Base-by-base conservation (phyloP, 78 protist genomes). In the Parvularia atlantis region DNA sequence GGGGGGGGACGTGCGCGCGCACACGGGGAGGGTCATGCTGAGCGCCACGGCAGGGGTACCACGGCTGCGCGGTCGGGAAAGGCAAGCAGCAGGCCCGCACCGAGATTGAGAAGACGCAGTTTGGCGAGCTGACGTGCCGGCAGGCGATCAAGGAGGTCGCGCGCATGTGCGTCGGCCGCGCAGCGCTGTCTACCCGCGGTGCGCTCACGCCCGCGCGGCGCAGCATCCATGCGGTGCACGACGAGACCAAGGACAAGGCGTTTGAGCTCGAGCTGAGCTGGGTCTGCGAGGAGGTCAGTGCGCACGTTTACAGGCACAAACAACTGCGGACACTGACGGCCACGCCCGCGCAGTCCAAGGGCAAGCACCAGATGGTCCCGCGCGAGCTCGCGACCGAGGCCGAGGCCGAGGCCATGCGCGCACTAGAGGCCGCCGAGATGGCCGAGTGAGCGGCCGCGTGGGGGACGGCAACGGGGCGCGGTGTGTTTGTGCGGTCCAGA, bases 261-360 rank as follows among this genome's bases (percentile, higher is more conserved):
- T 85, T 89, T 52, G 93, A 91, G 73, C 73, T 96, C 17, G 99
- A 96, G 76, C 35, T 96, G 57, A 63, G 88, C 30, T 94, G 96
- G 96, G 91, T 92, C 58, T 73, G 93, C 68, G 75, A 79, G 20
- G 87, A 80, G 44, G 36, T 77, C 40, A 69, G 24, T 7, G 50
- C 50, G 24, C 50, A n/a, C n/a, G n/a, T n/a, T n/a, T n/a, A n/a
- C n/a, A n/a, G n/a, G n/a, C n/a, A n/a, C n/a, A n/a, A n/a, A n/a
- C n/a, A n/a, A n/a, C n/a, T n/a, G n/a, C n/a, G n/a, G n/a, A n/a
- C n/a, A n/a, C n/a, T n/a, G n/a, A n/a, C n/a, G n/a, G 19, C 19
- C 46, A 9, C n/a, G n/a, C n/a, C n/a, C n/a, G n/a, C n/a, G n/a
- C n/a, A 4, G 9, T 50, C 26, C 5, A 22, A 13, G 26, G 69